Base-by-base conservation (phyloP, 1,284 basidiomycete genomes). In the Ganoderma leucocontextum region DNA sequence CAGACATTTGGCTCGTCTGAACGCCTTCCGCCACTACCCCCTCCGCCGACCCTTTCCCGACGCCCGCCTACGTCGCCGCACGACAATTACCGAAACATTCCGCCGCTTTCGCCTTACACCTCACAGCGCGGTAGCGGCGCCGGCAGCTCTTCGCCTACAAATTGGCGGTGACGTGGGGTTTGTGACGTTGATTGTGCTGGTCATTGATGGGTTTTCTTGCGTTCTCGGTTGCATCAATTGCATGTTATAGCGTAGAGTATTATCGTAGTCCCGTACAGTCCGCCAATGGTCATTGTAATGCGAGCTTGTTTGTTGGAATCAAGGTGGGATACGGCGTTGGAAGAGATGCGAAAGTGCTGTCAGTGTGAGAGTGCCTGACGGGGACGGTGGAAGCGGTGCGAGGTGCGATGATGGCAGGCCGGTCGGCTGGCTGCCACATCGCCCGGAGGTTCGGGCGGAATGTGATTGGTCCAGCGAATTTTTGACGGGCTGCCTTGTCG, bases 91-190 rank as follows among this genome's bases (percentile, higher is more conserved):
- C 69, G 67, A 25, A 66, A 66, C 60, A 64, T 59, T 17, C 53
- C 71, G 59, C 57, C 70, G 36, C 63, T 66, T 8, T 75, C 70
- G 41, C 63, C 68, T 12, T 75, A 70, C 58, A 15, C 65, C 36
- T 70, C 72, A 59, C 70, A 69, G 25, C 67, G 63, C 29, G 63
- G 69, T 19, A 72, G 67, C 62, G 71, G 72, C 15, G 68, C 63
- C 29, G 69, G 70, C 12, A 61, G 60, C 29, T 71, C 74, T 53
- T 75, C 74, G 58, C 67, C 74, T 13, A 66, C 68, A n/a, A 70
- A 62, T 64, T 75, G 74, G 74, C 74, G 74, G 65, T 72, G 70
- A 72, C 68, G 36, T 33, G 55, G 58, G 39, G n/a, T 60, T 19
- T 58, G 35, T 33, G 29, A 71, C 67, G 44, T 67, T 65, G 65